Evolutionary conservation across 139 green algal genomes (phyloP), one percentile per base, ranked within the genome.

Genomic region (Chlorella sp.): DNA sequence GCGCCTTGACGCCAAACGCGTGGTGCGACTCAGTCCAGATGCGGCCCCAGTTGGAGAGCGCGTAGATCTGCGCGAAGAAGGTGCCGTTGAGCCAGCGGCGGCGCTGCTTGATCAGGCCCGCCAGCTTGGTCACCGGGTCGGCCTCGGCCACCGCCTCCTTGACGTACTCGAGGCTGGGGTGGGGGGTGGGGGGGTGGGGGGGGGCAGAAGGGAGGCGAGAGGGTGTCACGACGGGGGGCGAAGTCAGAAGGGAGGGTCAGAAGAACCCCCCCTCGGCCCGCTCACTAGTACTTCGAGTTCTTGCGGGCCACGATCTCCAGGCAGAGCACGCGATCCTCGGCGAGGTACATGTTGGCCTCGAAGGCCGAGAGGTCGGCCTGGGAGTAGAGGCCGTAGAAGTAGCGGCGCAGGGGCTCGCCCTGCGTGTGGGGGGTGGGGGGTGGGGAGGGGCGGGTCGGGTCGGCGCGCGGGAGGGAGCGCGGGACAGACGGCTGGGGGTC

Each of bases 331-430:
- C 79, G 65, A 82, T 85, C 79, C 67, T 85, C 79, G 23, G 79
- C 79, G 36, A 85, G 72, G 67, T 82, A 85, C 79, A 85, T 85
- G 67, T 85, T 85, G n/a, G 79, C 79, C 56, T 85, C 79, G 68
- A 85, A 85, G 43, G 79, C 79, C 12, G 64, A 74, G 43, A 85
- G 66, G 58, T 85, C 79, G 50, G 77, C 77, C 68, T 85, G 79
- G 64, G 79, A 85, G 66, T 85, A 85, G 58, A 85, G 79, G 33
- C 79, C 79, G 58, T 85, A 85, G 60, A 85, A 85, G 73, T 85
- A 85, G 64, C 79, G 74, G 38, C 79, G 67, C 46, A 85, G 79
- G 11, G 79, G 79, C 58, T 85, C 79, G 59, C 79, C 79, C 67
- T 78, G 71, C 12, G 45, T 27, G 17, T 58, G 36, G 35, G 9